Evolutionary conservation across 805 yeast species (phyloP), one percentile per base, ranked within the genome.

Genomic region (Cyberlindnera suaveolens): DNA sequence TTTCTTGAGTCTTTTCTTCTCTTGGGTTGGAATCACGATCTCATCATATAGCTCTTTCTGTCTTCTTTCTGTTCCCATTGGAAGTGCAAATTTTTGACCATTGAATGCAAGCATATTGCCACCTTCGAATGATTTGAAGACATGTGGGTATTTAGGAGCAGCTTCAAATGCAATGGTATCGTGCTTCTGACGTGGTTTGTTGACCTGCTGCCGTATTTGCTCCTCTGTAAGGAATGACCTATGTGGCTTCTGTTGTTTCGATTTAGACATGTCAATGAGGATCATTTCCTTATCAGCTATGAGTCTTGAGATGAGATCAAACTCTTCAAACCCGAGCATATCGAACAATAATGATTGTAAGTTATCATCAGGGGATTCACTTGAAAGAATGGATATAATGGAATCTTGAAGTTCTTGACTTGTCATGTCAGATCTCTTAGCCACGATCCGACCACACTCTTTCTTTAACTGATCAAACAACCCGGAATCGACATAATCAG

Each of bases 251-350:
- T 58, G 49, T 15, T 41, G 43, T 15, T 27, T 44, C 43, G 43
- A 54, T 54, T 34, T 48, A 50, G 48, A 51, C 52, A 42, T 51
- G 38, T 50, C 60, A 4, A 33, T 44, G 5, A 65, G n/a, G 4
- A 66, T 49, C 14, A 53, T 56, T 0, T 54, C 54, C 52, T 70
- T 74, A 40, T 75, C 63, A 40, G 73, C 74, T 4, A 87, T 60
- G 11, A 88, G 63, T 36, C 70, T 74, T 1, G 88, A 72, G 9
- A 90, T 85, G 39, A 90, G 63, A 42, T 88, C 96, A 47, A 93
- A 74, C 57, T 87, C 85, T 20, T 88, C 96, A 52, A 80, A 84
- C 0, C 99, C 99, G 1, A 93, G 61, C 7, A 86, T 69, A 59
- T 89, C 96, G 46, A 87, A 79, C 34, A 93, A 64, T 6, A 77